Evolutionary conservation across 108 stramenopile genomes (phyloP).

Genomic region (Cyclotella baltica): DNA sequence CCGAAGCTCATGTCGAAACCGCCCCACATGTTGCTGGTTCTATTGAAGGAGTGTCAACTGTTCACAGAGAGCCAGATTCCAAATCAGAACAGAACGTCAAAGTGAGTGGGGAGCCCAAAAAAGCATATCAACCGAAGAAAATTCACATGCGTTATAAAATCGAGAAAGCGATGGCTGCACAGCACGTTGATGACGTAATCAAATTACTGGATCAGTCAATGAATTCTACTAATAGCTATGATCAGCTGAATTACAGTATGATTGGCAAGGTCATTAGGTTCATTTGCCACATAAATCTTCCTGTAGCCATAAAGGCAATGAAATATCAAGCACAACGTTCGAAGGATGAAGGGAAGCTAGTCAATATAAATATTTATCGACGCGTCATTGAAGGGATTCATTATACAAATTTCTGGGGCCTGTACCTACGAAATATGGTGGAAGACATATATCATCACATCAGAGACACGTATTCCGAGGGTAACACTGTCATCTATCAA

Average conservation of each 20-base stretch:
- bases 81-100: background rate
- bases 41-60: no score
- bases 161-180: background rate
- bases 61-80: no score
- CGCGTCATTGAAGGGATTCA: conserved; percentile 15
- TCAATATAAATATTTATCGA: conserved; percentile 28
- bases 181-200: background rate
- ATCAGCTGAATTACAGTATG: conserved; percentile 9
- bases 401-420: background rate
- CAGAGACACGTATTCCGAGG: conserved; percentile 37
- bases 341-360: conserved; percentile 30
- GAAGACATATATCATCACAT: conserved; percentile 31
- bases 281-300: conserved; percentile 11
- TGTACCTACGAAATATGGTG: conserved; percentile 4
- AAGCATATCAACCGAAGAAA: background rate
- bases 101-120: background rate
- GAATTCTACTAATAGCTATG: background rate
- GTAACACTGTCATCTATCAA: conserved; percentile 35
- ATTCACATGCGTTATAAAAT: background rate
- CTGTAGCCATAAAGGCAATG: conserved; percentile 17
- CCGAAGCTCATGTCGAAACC: background rate
- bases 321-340: conserved; percentile 29
- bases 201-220: background rate
- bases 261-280: conserved; percentile 6
- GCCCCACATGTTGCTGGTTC: background rate